These are phyloP conservation scores for Hippophae rhamnoides DNA, from an alignment of 306 rosid genomes.

Conservation along the genomic window DNA sequence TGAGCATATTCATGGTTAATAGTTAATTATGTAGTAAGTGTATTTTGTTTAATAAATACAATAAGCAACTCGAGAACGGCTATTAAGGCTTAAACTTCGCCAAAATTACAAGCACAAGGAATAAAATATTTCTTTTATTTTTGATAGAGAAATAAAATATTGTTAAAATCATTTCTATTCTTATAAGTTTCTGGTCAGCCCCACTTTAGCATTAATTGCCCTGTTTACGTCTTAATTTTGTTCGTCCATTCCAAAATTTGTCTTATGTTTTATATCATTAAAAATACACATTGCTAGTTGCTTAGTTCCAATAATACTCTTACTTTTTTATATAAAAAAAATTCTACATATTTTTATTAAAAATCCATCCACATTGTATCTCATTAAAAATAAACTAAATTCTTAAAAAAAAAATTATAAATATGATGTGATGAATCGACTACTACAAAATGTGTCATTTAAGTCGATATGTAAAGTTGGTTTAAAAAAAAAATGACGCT, in stretches of 20 bases:
- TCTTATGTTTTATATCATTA: slow-evolving; percentile 3
- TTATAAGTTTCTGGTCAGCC: slow-evolving; percentile 3
- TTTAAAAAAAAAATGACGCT: too few relatives aligned
- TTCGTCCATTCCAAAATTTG: slow-evolving; percentile 5
- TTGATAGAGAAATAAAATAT: neutral
- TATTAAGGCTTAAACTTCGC: slow-evolving; percentile 51
- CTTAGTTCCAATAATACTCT: too few relatives aligned
- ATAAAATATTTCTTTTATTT: slow-evolving; percentile 2
- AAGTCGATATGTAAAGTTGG: too few relatives aligned
- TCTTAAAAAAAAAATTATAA: too few relatives aligned
- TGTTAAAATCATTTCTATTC: neutral
- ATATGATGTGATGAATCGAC: too few relatives aligned
- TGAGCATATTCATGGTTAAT: neutral
- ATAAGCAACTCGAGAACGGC: slow-evolving; percentile 40
- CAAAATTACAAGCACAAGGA: slow-evolving; percentile 32
- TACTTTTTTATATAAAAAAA: too few relatives aligned
- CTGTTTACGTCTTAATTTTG: neutral
- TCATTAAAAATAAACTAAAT: too few relatives aligned
- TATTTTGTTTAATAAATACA: neutral
- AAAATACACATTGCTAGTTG: too few relatives aligned
- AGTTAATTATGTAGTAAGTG: neutral
- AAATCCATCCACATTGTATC: too few relatives aligned
- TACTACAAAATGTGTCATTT: too few relatives aligned
- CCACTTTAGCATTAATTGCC: slow-evolving; percentile 2
- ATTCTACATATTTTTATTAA: too few relatives aligned